Evolutionary conservation across 768 basidiomycete species (phyloP).

Genomic region (Suillus ampliporus): DNA sequence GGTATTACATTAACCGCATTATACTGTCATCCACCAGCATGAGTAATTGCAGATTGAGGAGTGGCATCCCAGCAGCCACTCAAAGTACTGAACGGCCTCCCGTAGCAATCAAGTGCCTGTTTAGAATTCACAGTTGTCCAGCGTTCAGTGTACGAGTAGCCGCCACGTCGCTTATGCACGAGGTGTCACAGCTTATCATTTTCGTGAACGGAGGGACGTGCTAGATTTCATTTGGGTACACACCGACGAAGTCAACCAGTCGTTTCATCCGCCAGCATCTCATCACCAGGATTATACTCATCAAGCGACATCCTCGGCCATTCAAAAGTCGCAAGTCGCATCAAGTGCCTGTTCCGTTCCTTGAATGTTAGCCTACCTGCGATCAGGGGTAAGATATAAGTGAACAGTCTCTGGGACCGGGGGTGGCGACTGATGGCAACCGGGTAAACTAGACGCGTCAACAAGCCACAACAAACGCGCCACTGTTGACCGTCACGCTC

Average conservation of each 20-base stretch:
- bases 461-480: conserved; percentile 29
- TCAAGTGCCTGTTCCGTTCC: neutral
- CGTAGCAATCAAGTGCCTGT: too few relatives aligned
- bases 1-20: neutral
- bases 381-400: too few relatives aligned
- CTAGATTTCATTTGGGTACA: neutral
- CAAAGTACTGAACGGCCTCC: too few relatives aligned
- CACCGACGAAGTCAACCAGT: too few relatives aligned
- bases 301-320: too few relatives aligned
- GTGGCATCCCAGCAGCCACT: neutral
- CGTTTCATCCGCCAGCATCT: too few relatives aligned
- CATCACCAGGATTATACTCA: neutral
- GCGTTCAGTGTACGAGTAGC: neutral
- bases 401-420: too few relatives aligned
- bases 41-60: too few relatives aligned
- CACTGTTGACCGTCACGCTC: conserved; percentile 15
- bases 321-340: neutral
- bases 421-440: too few relatives aligned
- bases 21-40: neutral
- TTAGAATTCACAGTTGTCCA: neutral
- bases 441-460: conserved; percentile 32
- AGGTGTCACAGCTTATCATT: neutral
- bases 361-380: neutral
- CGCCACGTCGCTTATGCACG: neutral
- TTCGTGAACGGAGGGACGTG: neutral